Conservation (phyloP, 208 protist genomes). For the Lotmaria passim region DNA sequence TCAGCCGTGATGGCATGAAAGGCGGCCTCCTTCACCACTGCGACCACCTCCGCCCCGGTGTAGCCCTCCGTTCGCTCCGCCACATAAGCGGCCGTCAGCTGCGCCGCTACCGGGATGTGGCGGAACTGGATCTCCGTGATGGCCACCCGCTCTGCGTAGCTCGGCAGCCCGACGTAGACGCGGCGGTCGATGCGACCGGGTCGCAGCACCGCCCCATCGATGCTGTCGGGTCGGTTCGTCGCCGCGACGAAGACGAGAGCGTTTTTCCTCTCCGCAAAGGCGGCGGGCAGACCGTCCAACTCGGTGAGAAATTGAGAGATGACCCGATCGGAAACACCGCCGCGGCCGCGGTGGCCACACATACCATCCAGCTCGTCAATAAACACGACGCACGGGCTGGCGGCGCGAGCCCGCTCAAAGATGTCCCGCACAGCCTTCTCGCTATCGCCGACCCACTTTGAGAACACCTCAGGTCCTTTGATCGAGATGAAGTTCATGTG, state of each 20-base stretch:
- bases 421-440: constrained; percentile 99
- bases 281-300: constrained; percentile 88
- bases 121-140: constrained; percentile 90
- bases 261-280: constrained; percentile 37
- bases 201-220: constrained; percentile 92
- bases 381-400: constrained; percentile 94
- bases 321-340: constrained; percentile 94
- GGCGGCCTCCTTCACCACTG: constrained; percentile 92
- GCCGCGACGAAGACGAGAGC: constrained; percentile 96
- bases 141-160: constrained; percentile 60
- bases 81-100: constrained; percentile 66
- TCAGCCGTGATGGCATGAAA: constrained; percentile 82
- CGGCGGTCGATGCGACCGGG: constrained; percentile 93
- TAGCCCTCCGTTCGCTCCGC: constrained; percentile 80
- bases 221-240: constrained; percentile 91
- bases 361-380: constrained; percentile 99
- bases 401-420: constrained; percentile 79
- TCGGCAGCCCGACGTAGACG: constrained; percentile 93
- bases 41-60: constrained; percentile 93
- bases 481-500: constrained; percentile 89
- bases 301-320: constrained; percentile 98
- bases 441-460: constrained; percentile 99
- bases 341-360: constrained; percentile 92
- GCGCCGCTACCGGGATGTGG: constrained; percentile 52
- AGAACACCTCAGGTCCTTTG: constrained; percentile 97